phyloP scores from a whole-genome alignment of 179 eudicot species.

The Spergularia azorica region DNA sequence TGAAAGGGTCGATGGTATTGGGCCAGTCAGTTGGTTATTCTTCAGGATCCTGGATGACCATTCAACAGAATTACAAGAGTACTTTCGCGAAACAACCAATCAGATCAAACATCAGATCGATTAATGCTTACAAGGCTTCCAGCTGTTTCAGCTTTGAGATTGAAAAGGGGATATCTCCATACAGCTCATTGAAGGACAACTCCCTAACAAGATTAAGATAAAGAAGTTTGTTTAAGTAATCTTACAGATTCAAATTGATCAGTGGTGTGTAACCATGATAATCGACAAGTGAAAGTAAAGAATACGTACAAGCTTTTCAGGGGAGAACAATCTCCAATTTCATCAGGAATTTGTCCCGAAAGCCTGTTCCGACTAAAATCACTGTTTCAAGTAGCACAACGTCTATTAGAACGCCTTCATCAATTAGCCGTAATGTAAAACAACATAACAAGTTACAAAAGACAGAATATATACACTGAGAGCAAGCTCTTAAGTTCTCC shows the following conservation, averaged over 20 bases:
- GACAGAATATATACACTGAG: constrained; percentile 46
- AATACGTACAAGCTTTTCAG: constrained; percentile 67
- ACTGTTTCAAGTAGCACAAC: constrained; percentile 41
- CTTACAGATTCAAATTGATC: not conserved
- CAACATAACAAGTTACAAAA: not conserved
- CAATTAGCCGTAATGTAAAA: not conserved
- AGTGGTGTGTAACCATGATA: not conserved
- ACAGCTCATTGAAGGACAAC: constrained; percentile 77
- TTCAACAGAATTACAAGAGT: not conserved
- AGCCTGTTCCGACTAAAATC: constrained; percentile 77
- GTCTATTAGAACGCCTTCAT: constrained; percentile 1
- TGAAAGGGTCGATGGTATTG: constrained; percentile 93
- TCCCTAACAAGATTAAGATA: constrained; percentile 49
- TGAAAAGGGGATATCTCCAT: constrained; percentile 94
- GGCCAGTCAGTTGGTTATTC: constrained; percentile 87
- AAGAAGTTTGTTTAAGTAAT: not conserved
- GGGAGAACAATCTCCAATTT: constrained; percentile 87
- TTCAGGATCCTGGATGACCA: constrained; percentile 63
- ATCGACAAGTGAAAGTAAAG: not conserved
- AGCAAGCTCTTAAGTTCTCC: constrained; percentile 65
- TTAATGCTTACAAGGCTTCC: constrained; percentile 67
- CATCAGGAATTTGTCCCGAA: constrained; percentile 97
- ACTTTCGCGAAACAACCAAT: not conserved
- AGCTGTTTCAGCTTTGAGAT: constrained; percentile 89
- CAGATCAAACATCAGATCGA: not conserved